Percentiles rank a stretch among this genome's conserved stretches.
Evolutionary conservation across 2,329 filamentous ascomycete genomes (phyloP).

Genomic region (Aureobasidium uvarum): DNA sequence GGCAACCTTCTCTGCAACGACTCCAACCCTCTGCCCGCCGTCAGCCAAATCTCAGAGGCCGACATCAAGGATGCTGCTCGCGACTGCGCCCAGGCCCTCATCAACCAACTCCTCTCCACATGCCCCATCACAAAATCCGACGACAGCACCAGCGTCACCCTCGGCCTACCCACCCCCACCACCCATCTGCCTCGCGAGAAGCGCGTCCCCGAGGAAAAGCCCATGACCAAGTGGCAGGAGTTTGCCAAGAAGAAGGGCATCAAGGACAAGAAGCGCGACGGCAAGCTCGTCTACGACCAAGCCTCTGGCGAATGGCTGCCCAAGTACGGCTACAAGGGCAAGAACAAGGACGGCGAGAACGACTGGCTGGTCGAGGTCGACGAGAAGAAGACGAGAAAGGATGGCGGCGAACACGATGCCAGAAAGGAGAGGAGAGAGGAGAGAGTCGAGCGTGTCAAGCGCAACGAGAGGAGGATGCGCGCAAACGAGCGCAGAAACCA

Average conservation of each 20-base stretch:
- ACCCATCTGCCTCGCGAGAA: conserved; percentile 87
- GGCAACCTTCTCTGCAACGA: conserved; percentile 83
- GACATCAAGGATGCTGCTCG: conserved; percentile 69
- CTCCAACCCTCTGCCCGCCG: conserved; percentile 71
- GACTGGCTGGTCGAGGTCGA: conserved; percentile 95
- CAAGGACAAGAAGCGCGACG: conserved; percentile 78
- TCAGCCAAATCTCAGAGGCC: conserved; percentile 46
- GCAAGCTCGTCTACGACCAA: conserved; percentile 82
- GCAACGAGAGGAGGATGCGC: conserved; percentile 46
- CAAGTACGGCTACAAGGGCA: conserved; percentile 92
- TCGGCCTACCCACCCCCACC: conserved; percentile 68
- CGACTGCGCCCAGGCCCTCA: conserved; percentile 84
- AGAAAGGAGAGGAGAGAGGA: conserved; percentile 62
- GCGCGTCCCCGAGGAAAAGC: conserved; percentile 75
- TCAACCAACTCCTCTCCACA: conserved; percentile 91
- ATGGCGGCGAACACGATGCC: conserved; percentile 56
- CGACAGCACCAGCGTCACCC: conserved; percentile 63
- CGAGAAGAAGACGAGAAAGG: conserved; percentile 57
- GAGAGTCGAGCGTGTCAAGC: conserved; percentile 49
- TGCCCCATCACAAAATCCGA: conserved; percentile 71
- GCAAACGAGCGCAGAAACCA: conserved; percentile 58
- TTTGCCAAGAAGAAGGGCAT: conserved; percentile 98
- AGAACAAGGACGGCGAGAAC: conserved; percentile 77
- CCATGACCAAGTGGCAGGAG: conserved; percentile 89
- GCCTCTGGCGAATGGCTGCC: conserved; percentile 82